These are phyloP conservation scores for Paraphoma chrysanthemicola DNA, from an alignment of 2,329 filamentous ascomycete genomes.

Conservation along the genomic window DNA sequence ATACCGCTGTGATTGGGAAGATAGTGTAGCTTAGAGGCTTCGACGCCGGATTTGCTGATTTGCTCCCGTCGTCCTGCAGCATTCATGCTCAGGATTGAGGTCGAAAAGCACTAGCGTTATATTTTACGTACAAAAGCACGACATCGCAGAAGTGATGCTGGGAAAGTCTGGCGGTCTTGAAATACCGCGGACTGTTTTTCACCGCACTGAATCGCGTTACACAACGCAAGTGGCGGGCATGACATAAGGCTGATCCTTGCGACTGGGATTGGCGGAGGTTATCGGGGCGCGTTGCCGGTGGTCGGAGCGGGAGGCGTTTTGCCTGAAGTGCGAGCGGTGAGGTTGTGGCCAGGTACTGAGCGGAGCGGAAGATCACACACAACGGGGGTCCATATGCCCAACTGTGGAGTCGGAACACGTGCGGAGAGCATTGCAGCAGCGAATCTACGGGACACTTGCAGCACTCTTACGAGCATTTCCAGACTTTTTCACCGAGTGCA, in stretches of 20 bases:
- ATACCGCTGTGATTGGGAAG: conserved; percentile 4
- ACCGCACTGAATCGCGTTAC: conserved; percentile 16
- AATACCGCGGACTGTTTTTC: conserved; percentile 12
- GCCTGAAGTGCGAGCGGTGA: conserved; percentile 34
- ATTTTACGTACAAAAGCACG: conserved; percentile 31
- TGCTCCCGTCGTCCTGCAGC: conserved; percentile 16
- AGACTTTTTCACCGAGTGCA: background rate
- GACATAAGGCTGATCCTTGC: conserved; percentile 20
- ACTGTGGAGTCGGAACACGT: conserved; percentile 23
- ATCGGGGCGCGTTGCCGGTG: conserved; percentile 16
- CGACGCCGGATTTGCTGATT: background rate
- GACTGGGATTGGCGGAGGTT: conserved; percentile 27
- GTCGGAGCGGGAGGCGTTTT: conserved; percentile 29
- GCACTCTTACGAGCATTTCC: conserved; percentile 8
- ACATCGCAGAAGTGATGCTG: conserved; percentile 15
- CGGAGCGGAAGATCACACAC: conserved; percentile 31
- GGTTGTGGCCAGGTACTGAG: conserved; percentile 15
- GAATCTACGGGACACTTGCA: background rate
- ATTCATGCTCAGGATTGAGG: conserved; percentile 25
- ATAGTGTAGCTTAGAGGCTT: background rate
- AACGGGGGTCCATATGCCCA: conserved; percentile 11
- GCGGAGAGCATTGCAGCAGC: conserved; percentile 10
- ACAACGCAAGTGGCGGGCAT: conserved; percentile 16
- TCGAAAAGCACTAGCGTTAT: conserved; percentile 18
- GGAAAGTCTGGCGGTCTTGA: conserved; percentile 17